These are phyloP conservation scores for Carex arenaria DNA, from an alignment of 202 grass and related monocot genomes.

Conservation along the genomic window DNA sequence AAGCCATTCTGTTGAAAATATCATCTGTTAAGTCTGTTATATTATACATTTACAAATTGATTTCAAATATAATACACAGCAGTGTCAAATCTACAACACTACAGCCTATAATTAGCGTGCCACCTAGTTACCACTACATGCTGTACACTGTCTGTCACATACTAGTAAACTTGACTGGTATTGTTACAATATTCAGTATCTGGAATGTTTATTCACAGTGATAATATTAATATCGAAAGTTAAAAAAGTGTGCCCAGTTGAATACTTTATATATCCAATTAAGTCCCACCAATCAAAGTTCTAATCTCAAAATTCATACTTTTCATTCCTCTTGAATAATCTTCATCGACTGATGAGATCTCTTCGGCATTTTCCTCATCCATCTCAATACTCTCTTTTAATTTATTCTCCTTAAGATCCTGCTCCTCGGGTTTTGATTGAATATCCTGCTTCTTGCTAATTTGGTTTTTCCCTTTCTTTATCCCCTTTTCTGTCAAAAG, in stretches of 20 bases:
- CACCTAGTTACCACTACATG: not conserved
- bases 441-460: constrained; percentile 28
- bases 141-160: not conserved
- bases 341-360: constrained; percentile 64
- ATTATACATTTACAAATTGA: not conserved
- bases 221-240: not conserved
- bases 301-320: constrained; percentile 38
- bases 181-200: not conserved
- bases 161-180: not conserved
- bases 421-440: constrained; percentile 15
- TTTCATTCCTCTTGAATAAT: constrained; percentile 89
- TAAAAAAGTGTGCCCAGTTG: not conserved
- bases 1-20: constrained; percentile 68
- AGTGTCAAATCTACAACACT: not conserved
- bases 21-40: not conserved
- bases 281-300: not conserved
- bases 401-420: constrained; percentile 26
- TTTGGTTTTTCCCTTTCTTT: constrained; percentile 42
- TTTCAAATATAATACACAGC: not conserved
- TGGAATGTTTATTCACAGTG: not conserved
- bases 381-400: constrained; percentile 33
- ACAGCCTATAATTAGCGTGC: not conserved
- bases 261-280: not conserved
- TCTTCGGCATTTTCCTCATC: constrained; percentile 42
- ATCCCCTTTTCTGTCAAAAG: constrained; percentile 42